Evolutionary conservation across 768 basidiomycete genomes (phyloP), one percentile per base, ranked within the genome.

Genomic region (Kwoniella dendrophila): DNA sequence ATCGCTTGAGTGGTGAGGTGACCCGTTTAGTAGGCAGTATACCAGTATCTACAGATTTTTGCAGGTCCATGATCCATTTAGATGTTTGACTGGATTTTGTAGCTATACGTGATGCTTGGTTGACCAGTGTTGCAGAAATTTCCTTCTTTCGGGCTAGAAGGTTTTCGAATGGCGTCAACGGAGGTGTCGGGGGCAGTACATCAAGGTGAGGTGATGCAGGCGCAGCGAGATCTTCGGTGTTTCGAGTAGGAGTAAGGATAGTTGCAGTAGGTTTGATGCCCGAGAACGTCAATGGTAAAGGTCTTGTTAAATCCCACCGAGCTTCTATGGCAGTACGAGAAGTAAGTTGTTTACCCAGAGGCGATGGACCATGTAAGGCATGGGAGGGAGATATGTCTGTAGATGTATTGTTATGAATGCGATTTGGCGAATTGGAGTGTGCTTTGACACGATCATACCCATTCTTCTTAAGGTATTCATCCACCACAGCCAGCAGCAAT

Each of bases 381-480:
- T 38, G n/a, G 4, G 41, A 16, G 3, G 20, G 16, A n/a, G 30
- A 2, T 20, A 3, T 16, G 14, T n/a, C 12, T 2, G 48, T 26
- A 0, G 3, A 24, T 12, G 36, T 3, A n/a, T 3, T 18, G 0
- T 32, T 20, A 22, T 64, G 59, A 2, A 57, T 54, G 27, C 44
- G 56, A 32, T 34, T 61, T 1, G 52, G 56, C 3, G 59, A 43
- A 27, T 36, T 36, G 20, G 41, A 26, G 7, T 5, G 14, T 14
- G 44, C 29, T 18, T 7, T 29, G 1, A 41, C 22, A 2, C 36
- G 53, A 5, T 78, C 62, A 77, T 90, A 91, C 1, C 85, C 83
- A 75, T 92, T 84, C 67, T 83, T 83, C 49, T 78, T 72, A 45
- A 94, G 82, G 73, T 91, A 91, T 12, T 81, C 79, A 51, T 86